Conservation (phyloP, 768 basidiomycete species). For the Fomitopsis serialis region DNA sequence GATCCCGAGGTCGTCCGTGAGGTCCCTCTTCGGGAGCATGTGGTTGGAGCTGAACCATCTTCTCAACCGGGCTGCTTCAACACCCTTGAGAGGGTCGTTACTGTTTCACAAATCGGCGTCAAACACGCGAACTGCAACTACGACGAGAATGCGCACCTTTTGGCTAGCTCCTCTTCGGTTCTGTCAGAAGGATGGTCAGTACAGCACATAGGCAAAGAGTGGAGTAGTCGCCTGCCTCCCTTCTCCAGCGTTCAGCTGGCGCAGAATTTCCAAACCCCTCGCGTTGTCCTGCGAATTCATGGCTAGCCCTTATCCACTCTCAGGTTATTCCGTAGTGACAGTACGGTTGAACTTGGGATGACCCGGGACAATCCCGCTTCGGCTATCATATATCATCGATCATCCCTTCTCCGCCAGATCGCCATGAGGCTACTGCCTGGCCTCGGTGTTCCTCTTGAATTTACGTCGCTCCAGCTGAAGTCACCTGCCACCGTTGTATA, state of each 20-base stretch:
- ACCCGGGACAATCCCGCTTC: too few species aligned
- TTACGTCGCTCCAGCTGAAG: too few species aligned
- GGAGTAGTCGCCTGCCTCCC: background rate
- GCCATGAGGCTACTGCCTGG: too few species aligned
- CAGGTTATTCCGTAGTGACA: too few species aligned
- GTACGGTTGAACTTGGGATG: background rate
- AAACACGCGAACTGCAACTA: background rate
- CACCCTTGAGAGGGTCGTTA: conserved; percentile 24
- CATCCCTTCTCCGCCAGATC: too few species aligned
- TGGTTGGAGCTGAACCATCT: conserved; percentile 28
- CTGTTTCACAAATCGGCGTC: conserved; percentile 1
- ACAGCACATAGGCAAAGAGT: background rate
- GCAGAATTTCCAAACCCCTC: background rate
- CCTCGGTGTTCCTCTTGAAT: too few species aligned
- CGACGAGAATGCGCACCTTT: background rate
- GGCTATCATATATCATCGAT: too few species aligned
- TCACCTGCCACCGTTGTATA: too few species aligned
- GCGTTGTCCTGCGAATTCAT: background rate
- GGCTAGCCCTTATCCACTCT: too few species aligned
- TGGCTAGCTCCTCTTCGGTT: background rate
- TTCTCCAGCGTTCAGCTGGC: background rate
- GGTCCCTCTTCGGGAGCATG: conserved; percentile 32
- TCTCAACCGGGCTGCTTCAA: conserved; percentile 34
- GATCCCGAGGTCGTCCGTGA: conserved; percentile 26
- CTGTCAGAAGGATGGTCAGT: background rate